Base-by-base conservation (phyloP, 495 filamentous ascomycete species). In the Daldinia loculata region DNA sequence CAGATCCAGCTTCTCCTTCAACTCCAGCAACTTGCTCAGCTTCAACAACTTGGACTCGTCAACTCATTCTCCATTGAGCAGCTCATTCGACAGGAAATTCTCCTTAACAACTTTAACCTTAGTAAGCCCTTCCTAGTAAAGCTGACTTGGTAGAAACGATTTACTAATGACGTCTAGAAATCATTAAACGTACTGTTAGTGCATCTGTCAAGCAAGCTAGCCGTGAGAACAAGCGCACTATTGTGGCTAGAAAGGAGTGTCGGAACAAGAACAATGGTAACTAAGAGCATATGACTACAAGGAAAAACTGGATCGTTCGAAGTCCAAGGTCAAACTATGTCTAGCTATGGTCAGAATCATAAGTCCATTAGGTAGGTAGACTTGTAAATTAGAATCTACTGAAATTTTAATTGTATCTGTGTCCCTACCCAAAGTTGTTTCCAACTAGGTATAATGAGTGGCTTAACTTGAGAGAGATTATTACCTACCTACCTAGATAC, bases 1-100 rank as follows among this genome's bases (percentile, higher is more conserved):
- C 74, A 82, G 55, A 69, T 81, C 17, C 78, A 82, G 60, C 71
- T 82, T 6, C 78, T 82, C 67, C 72, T 82, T 30, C 76, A 81
- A 61, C 81, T 83, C 14, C 79, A 79, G 38, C 77, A 82, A 69
- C 74, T 83, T 17, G 63, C 71, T 43, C 77, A 82, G 60, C 77
- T 83, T n/a, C 66, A 79, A 62, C 74, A 76, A 63, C 74, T 80
- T 19, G 80, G 79, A n/a, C 74, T 83, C 36, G 50, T 83, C 59
- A 76, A 74, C 56, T 60, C 77, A 12, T 63, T 72, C 11, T 75
- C 77, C 30, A 72, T 81, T 38, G 73, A 76, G 39, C 74, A 75
- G 26, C 73, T 83, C 19, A 74, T 83, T 52, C 80, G 76, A 55
- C 76, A 67, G 55, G 80, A 80, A 15, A 34, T 76, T 29, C 61